These are phyloP conservation scores for Tricholomella constricta DNA, from an alignment of 768 basidiomycete genomes.

Conservation along the genomic window DNA sequence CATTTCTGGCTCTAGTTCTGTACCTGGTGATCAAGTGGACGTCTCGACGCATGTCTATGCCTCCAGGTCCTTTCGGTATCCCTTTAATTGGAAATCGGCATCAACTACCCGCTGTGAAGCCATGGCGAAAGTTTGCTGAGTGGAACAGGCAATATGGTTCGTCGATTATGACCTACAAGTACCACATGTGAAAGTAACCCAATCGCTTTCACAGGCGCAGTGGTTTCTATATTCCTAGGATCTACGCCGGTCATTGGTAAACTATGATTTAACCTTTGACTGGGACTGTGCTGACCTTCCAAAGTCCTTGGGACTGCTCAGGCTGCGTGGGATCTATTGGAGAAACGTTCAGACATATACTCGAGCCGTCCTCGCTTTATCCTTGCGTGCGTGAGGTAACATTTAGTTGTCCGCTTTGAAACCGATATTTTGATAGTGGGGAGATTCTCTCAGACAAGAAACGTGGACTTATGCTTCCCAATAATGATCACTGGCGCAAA, in stretches of 20 bases:
- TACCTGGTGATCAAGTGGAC: conserved; percentile 30
- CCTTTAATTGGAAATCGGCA: conserved; percentile 48
- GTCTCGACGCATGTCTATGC: conserved; percentile 37
- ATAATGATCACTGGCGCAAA: conserved; percentile 46
- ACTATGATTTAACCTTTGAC: conserved; percentile 5
- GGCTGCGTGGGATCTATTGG: conserved; percentile 48
- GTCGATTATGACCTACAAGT: too few species aligned
- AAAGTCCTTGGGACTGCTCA: conserved; percentile 48
- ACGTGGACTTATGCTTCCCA: conserved; percentile 47
- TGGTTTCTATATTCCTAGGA: conserved; percentile 43
- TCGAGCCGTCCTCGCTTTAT: conserved; percentile 50
- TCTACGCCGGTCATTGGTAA: conserved; percentile 44
- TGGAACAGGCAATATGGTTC: conserved; percentile 51
- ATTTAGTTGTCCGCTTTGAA: neutral
- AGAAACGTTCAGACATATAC: conserved; percentile 48
- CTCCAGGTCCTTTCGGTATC: conserved; percentile 46
- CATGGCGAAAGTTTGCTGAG: conserved; percentile 50
- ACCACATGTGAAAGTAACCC: conserved; percentile 1
- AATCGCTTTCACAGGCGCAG: conserved; percentile 32
- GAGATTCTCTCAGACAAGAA: conserved; percentile 49
- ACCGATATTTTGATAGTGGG: conserved; percentile 26
- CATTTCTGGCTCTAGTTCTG: conserved; percentile 20
- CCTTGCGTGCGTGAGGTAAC: conserved; percentile 32
- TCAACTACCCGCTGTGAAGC: conserved; percentile 45
- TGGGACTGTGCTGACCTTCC: neutral